Conservation (phyloP, 1,284 basidiomycete species). For the Ustilago sp. region DNA sequence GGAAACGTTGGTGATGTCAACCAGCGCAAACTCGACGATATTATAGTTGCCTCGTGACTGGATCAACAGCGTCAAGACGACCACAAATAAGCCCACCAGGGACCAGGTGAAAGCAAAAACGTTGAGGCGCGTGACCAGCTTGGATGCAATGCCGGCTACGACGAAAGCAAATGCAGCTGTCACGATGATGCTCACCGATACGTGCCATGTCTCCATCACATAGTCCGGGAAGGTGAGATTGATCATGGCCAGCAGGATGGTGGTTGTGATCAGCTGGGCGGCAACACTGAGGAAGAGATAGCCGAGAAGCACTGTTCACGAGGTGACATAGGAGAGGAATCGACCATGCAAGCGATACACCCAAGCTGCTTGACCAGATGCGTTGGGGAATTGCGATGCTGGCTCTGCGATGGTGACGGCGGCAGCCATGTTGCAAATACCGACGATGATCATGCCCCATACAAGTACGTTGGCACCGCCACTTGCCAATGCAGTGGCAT, state of each 20-base stretch:
- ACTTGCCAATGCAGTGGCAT: constrained; percentile 24
- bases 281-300: constrained; percentile 30
- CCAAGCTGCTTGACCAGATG: constrained; percentile 29
- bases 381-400: constrained; percentile 22
- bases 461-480: constrained; percentile 46
- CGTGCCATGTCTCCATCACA: constrained; percentile 18
- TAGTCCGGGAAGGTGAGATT: constrained; percentile 25
- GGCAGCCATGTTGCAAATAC: constrained; percentile 31
- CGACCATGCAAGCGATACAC: constrained; percentile 22
- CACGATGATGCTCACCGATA: constrained; percentile 8
- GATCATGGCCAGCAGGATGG: constrained; percentile 40
- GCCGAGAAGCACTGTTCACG: constrained; percentile 33
- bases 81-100: constrained; percentile 20
- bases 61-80: constrained; percentile 28
- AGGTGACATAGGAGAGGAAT: constrained; percentile 22
- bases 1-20: constrained; percentile 30
- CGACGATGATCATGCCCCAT: constrained; percentile 33
- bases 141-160: constrained; percentile 17
- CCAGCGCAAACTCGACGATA: constrained; percentile 30
- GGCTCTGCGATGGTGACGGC: constrained; percentile 26
- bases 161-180: constrained; percentile 11
- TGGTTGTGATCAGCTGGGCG: constrained; percentile 19
- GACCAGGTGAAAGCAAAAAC: constrained; percentile 34
- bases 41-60: constrained; percentile 34
- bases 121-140: constrained; percentile 25